Evolutionary conservation across 225 moss, liverwort and hornwort genomes (phyloP).

Genomic region (Physcomitrium patens): DNA sequence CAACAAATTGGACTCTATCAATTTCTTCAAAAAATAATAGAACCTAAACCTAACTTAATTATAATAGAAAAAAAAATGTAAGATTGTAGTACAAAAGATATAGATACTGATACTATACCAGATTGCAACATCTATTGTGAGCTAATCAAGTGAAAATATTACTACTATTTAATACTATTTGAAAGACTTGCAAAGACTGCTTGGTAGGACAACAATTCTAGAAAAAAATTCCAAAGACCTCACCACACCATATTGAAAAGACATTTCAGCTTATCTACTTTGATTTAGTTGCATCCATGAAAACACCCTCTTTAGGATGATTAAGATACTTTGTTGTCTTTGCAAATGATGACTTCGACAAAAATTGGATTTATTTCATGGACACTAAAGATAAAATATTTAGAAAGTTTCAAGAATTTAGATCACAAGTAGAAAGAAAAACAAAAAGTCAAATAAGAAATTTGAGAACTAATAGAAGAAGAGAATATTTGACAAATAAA

Average conservation of each 20-base stretch:
- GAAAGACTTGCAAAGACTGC: too few relatives aligned
- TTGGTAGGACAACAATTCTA: background rate
- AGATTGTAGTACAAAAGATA: too few relatives aligned
- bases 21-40: too few relatives aligned
- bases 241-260: background rate
- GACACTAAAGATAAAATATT: background rate
- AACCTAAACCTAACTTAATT: too few relatives aligned
- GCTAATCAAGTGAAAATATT: too few relatives aligned
- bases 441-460: too few relatives aligned
- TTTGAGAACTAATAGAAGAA: background rate
- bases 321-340: background rate
- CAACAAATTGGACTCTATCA: too few relatives aligned
- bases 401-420: background rate
- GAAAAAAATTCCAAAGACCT: background rate
- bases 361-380: background rate
- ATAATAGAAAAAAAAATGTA: background rate
- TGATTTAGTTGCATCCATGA: background rate
- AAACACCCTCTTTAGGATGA: background rate
- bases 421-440: background rate
- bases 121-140: too few relatives aligned
- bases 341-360: background rate
- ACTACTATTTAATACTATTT: too few relatives aligned
- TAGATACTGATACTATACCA: too few relatives aligned
- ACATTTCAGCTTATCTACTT: background rate
- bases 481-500: background rate